A percentile compares a stretch with the other conserved stretches of the same genome.
These are phyloP conservation scores for Jimgerdemannia flammicorona DNA, from an alignment of 192 early-diverging fungal species.

Conservation along the genomic window DNA sequence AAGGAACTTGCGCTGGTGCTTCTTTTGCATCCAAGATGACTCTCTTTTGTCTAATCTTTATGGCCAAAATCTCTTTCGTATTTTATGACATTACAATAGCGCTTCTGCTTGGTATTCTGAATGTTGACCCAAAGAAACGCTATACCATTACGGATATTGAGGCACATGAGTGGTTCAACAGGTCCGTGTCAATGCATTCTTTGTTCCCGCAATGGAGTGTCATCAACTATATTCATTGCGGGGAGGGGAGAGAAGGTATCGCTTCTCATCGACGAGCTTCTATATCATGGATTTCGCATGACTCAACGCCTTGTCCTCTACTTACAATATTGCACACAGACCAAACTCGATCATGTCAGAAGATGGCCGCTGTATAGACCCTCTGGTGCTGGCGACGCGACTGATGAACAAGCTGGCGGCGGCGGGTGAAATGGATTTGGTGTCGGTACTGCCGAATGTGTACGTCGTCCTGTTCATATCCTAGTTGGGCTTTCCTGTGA, in stretches of 20 bases:
- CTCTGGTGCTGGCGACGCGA: slow-evolving; percentile 45
- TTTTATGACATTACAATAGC: slow-evolving; percentile 17
- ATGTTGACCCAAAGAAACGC: slow-evolving; percentile 37
- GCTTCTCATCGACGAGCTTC: too few species aligned
- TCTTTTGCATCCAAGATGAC: too few species aligned
- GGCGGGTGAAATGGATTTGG: slow-evolving; percentile 19
- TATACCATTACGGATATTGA: slow-evolving; percentile 40
- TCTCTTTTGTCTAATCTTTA: background rate
- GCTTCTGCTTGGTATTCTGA: slow-evolving; percentile 45
- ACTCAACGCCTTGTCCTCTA: background rate
- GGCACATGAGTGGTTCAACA: slow-evolving; percentile 47
- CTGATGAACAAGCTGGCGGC: slow-evolving; percentile 35
- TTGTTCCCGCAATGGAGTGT: too few species aligned
- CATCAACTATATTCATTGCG: too few species aligned
- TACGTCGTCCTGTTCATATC: slow-evolving; percentile 9
- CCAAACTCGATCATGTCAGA: slow-evolving; percentile 49
- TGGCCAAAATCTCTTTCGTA: background rate
- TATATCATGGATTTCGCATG: background rate
- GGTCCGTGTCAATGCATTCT: slow-evolving; percentile 16
- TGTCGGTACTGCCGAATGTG: slow-evolving; percentile 15
- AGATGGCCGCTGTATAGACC: slow-evolving; percentile 55
- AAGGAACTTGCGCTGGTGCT: too few species aligned
- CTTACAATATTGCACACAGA: slow-evolving; percentile 17
- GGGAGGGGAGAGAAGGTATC: too few species aligned
- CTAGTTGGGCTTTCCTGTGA: background rate